phyloP scores from a whole-genome alignment of 139 green algal genomes.

The Monoraphidium neglectum region DNA sequence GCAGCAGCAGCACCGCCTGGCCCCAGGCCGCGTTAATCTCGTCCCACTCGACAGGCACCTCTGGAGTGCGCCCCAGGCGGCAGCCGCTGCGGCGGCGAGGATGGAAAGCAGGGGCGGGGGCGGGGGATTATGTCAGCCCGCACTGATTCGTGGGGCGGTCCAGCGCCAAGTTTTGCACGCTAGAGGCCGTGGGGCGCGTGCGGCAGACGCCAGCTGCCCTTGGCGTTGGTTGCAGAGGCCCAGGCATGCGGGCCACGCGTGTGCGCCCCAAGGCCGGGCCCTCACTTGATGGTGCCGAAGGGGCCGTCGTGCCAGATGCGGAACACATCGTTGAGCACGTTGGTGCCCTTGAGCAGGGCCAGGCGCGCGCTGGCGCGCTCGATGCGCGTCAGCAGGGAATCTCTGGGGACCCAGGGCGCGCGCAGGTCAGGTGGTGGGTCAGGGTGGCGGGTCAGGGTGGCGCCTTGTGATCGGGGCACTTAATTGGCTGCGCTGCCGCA shows the following conservation, averaged over 20 bases:
- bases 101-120: too few relatives aligned
- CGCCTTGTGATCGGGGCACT: too few relatives aligned
- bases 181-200: too few relatives aligned
- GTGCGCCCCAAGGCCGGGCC: not conserved
- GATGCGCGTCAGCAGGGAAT: conserved; percentile 68
- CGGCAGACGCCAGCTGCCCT: too few relatives aligned
- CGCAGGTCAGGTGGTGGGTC: too few relatives aligned
- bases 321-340: conserved; percentile 89
- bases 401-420: too few relatives aligned
- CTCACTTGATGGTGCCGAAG: conserved; percentile 82
- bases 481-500: too few relatives aligned
- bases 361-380: conserved; percentile 55
- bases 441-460: too few relatives aligned
- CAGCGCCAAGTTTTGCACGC: too few relatives aligned
- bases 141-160: too few relatives aligned
- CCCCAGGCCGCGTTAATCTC: conserved; percentile 98
- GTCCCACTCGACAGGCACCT: conserved; percentile 89
- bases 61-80: conserved; percentile 79
- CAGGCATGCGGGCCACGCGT: not conserved
- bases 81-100: conserved; percentile 36
- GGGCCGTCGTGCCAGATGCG: conserved; percentile 85
- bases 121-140: too few relatives aligned
- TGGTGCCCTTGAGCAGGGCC: conserved; percentile 75
- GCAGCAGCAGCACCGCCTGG: conserved; percentile 90
- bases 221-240: too few relatives aligned